Base-by-base conservation (phyloP, 1,284 basidiomycete species). In the Trichosporon ovoides region DNA sequence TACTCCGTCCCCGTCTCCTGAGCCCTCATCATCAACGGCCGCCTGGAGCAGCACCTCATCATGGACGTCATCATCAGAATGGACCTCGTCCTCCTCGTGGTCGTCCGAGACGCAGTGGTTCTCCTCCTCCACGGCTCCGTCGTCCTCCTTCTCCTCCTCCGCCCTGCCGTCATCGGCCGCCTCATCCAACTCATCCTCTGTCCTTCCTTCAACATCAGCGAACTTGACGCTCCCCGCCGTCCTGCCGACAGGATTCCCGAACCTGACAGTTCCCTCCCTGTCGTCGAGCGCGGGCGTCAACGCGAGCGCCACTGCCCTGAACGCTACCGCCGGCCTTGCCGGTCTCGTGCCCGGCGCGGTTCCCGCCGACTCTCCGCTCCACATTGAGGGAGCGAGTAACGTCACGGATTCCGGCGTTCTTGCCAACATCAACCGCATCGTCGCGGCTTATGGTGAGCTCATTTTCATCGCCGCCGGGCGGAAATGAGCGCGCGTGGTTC, bases 121-220 rank as follows among this genome's bases (percentile, higher is more conserved):
- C 22, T 7, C 40, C 22, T 46, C 12, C 13, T 46, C 40, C 40
- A 12, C 40, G 22, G 14, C 40, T 22, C n/a, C n/a, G n/a, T 13
- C 40, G 6, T 24, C 22, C 40, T 24, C 22, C 40, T 24, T 18
- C 38, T 40, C 3, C 18, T 40, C 40, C 22, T 13, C 22, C 16
- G 40, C 40, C 40, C 19, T 24, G 12, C 7, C 22, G 12, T 24
- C 40, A 4, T 13, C 40, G 40, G n/a, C n/a, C n/a, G n/a, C n/a
- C n/a, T n/a, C n/a, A n/a, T 52, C 38, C 38, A 54, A 62, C 54
- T 64, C 61, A 53, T 62, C 59, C 31, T 57, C 61, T 58, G 64
- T 63, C 59, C 65, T 67, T 14, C 56, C 62, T 35, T 60, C 68
- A 33, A 54, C 56, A 46, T 19, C 53, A 22, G 40, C 53, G 13